Percentiles rank a stretch among this genome's conserved stretches.
These are phyloP conservation scores for Ichthyophthirius multifiliis DNA, from an alignment of 169 alveolate genomes.

Conservation along the genomic window DNA sequence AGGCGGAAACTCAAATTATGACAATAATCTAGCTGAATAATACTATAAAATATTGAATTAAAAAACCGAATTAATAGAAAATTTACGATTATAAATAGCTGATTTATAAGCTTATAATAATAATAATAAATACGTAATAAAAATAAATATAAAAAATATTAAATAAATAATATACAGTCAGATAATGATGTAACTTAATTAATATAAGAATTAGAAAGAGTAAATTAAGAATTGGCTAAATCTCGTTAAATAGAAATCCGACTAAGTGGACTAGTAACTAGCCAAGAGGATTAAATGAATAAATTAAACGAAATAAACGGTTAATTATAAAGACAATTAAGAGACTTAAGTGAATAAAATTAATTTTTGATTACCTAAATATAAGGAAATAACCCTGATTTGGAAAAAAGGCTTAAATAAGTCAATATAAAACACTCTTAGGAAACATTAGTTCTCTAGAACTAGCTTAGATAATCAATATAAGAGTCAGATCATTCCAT, in stretches of 20 bases:
- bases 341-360: background rate
- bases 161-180: background rate
- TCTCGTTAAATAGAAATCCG: background rate
- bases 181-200: background rate
- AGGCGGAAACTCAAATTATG: no score
- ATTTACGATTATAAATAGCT: no score
- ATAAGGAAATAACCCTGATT: background rate
- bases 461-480: background rate
- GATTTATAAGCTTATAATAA: no score
- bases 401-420: background rate
- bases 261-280: background rate
- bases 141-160: no score
- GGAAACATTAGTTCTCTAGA: background rate
- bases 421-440: background rate
- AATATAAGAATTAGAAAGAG: background rate
- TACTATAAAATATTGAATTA: no score
- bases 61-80: no score
- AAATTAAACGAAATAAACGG: background rate
- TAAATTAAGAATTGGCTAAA: background rate
- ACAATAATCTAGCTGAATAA: no score
- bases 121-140: no score
- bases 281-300: background rate
- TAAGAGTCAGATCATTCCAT: background rate
- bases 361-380: background rate
- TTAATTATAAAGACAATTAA: background rate